Base-by-base conservation (phyloP, 495 filamentous ascomycete genomes). In the Tuber aestivum region DNA sequence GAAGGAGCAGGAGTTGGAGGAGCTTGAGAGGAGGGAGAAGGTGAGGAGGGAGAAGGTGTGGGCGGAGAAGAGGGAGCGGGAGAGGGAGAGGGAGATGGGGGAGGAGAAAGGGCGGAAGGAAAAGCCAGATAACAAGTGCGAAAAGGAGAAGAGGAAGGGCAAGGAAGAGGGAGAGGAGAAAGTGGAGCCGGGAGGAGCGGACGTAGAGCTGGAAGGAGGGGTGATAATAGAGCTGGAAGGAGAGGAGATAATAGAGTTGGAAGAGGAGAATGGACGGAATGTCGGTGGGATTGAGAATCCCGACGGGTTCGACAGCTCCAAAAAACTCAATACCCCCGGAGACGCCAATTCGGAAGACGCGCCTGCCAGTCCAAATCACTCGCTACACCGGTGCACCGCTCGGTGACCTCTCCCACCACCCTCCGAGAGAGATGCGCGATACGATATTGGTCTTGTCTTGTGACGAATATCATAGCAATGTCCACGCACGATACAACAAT, bases 101-200 rank as follows among this genome's bases (percentile, higher is more conserved):
- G 71, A 79, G 77, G 42, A 72, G 78, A 79, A 73, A 79, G 72
- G 70, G 70, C 76, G 70, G 78, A 72, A 65, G 32, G 41, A 20
- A 21, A 75, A 40, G 10, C 3, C 56, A 8, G 10, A 56, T 12
- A 23, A 9, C 38, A 40, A 40, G 38, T 7, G 38, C 23, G 23
- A 3, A 9, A 27, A 56, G 23, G 23, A 23, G 48, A 23, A 27
- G 48, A 50, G n/a, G 21, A 27, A 12, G 50, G 50, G 5, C n/a
- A n/a, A 14, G 23, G n/a, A 14, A n/a, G 50, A 61, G 50, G 50
- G 50, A 61, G n/a, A 27, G 8, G 20, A 12, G n/a, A 12, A 61
- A 32, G n/a, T 27, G n/a, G 50, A 56, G 0, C 50, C 14, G 50
- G 50, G 27, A 27, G 48, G 48, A n/a, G 50, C 27, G 48, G 48